Evolutionary conservation across 2,329 filamentous ascomycete genomes (phyloP).

Genomic region (Diaporthe sp.): DNA sequence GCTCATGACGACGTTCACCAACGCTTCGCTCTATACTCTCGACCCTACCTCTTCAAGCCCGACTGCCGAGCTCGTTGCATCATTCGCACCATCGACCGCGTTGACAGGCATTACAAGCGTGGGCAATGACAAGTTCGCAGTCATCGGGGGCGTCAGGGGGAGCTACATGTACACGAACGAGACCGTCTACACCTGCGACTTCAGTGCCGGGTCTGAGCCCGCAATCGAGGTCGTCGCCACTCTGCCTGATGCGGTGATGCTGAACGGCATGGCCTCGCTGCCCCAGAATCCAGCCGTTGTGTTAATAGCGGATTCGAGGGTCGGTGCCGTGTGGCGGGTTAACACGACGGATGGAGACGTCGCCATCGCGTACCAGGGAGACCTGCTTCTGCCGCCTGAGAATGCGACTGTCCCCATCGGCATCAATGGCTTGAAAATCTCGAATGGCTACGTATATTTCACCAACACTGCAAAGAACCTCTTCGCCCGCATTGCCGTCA

Average conservation of each 20-base stretch:
- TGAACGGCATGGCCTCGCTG: slow-evolving; percentile 40
- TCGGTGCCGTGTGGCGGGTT: slow-evolving; percentile 37
- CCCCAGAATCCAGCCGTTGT: slow-evolving; percentile 34
- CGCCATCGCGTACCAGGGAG: slow-evolving; percentile 30
- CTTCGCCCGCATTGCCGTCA: slow-evolving; percentile 38
- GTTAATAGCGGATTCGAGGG: slow-evolving; percentile 35
- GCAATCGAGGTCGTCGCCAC: slow-evolving; percentile 36
- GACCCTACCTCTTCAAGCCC: slow-evolving; percentile 27
- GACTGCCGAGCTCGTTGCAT: slow-evolving; percentile 28
- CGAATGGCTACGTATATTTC: slow-evolving; percentile 38
- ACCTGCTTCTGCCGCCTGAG: neutral
- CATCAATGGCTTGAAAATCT: slow-evolving; percentile 39
- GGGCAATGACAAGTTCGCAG: slow-evolving; percentile 35
- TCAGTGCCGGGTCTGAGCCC: slow-evolving; percentile 31
- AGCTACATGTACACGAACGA: slow-evolving; percentile 40
- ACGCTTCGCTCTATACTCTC: slow-evolving; percentile 33
- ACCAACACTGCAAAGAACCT: slow-evolving; percentile 36
- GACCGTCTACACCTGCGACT: slow-evolving; percentile 41
- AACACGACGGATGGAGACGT: slow-evolving; percentile 34
- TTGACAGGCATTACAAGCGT: slow-evolving; percentile 29
- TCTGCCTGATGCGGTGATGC: slow-evolving; percentile 39
- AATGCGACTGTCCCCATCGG: slow-evolving; percentile 37
- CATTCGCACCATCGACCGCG: slow-evolving; percentile 23
- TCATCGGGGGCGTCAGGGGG: slow-evolving; percentile 36
- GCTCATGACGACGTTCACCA: slow-evolving; percentile 34